A percentile compares a stretch with the other conserved stretches of the same genome.
These are phyloP conservation scores for Cercospora citrullina DNA, from an alignment of 2,329 filamentous ascomycete genomes.

Conservation along the genomic window DNA sequence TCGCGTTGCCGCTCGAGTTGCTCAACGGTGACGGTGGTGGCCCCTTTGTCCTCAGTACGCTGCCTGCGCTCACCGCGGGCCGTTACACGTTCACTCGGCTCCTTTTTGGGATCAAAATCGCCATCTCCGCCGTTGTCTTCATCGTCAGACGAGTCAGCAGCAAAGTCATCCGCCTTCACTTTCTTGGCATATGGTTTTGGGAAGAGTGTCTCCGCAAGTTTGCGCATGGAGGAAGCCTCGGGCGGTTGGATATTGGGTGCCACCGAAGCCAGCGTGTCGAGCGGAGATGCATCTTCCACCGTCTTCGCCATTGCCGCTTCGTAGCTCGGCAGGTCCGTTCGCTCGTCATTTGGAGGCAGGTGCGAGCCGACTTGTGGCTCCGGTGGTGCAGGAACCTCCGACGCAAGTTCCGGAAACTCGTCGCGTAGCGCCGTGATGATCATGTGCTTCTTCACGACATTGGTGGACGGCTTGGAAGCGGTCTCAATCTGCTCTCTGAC, in stretches of 20 bases:
- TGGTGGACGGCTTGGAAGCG: background rate
- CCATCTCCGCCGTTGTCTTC: constrained; percentile 3
- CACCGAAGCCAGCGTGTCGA: background rate
- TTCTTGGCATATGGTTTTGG: background rate
- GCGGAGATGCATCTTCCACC: background rate
- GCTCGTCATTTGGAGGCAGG: background rate
- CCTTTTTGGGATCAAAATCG: constrained; percentile 1
- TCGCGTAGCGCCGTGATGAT: constrained; percentile 6
- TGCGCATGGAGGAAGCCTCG: background rate
- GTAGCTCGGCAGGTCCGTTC: background rate
- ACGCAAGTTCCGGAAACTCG: constrained; percentile 10
- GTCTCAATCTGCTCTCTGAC: constrained; percentile 9
- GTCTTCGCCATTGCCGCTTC: background rate
- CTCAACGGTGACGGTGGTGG: background rate
- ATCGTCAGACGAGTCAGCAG: background rate
- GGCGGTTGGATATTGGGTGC: background rate
- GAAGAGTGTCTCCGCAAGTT: background rate
- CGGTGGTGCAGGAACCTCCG: background rate
- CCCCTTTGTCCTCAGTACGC: constrained; percentile 4
- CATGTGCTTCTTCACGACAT: background rate
- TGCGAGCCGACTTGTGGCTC: background rate
- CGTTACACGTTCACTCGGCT: background rate
- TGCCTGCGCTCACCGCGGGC: background rate
- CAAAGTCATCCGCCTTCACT: background rate
- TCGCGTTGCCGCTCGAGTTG: constrained; percentile 7